Conservation (phyloP, 345 rosid species). For the Dimocarpus longan region DNA sequence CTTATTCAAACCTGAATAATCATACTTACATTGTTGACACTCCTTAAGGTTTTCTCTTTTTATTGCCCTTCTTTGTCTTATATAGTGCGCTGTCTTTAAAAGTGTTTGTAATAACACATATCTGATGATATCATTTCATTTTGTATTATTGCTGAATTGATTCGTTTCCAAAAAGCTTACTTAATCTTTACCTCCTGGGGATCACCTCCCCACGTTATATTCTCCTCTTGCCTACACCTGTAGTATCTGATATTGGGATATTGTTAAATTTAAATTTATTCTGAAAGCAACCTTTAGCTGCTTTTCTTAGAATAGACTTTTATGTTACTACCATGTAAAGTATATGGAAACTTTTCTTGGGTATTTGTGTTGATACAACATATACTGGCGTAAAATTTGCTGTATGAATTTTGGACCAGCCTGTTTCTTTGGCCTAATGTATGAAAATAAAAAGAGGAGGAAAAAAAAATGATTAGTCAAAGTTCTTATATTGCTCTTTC, state of each 20-base stretch:
- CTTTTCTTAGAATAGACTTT: not conserved
- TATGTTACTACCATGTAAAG: not conserved
- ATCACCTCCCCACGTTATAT: not conserved
- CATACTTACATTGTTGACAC: not conserved
- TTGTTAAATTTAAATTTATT: not conserved
- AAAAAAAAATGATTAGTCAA: not conserved
- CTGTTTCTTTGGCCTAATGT: not conserved
- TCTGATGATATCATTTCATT: not conserved
- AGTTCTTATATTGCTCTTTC: not conserved
- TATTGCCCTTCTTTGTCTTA: not conserved
- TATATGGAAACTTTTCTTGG: not conserved
- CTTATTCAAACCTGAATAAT: not conserved
- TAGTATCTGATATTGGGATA: not conserved
- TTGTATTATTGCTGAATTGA: too few species aligned
- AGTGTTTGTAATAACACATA: not conserved
- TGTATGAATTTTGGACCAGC: not conserved
- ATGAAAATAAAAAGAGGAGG: not conserved
- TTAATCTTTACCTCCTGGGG: not conserved
- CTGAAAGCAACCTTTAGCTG: not conserved
- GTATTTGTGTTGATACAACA: not conserved
- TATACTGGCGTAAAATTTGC: not conserved
- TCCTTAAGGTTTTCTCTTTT: not conserved
- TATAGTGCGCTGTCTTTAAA: not conserved
- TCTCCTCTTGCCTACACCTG: not conserved
- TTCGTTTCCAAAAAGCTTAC: not conserved